Evolutionary conservation across 2,329 filamentous ascomycete species (phyloP), one percentile per base, ranked within the genome.

Genomic region (Colletotrichum euphorbiae): DNA sequence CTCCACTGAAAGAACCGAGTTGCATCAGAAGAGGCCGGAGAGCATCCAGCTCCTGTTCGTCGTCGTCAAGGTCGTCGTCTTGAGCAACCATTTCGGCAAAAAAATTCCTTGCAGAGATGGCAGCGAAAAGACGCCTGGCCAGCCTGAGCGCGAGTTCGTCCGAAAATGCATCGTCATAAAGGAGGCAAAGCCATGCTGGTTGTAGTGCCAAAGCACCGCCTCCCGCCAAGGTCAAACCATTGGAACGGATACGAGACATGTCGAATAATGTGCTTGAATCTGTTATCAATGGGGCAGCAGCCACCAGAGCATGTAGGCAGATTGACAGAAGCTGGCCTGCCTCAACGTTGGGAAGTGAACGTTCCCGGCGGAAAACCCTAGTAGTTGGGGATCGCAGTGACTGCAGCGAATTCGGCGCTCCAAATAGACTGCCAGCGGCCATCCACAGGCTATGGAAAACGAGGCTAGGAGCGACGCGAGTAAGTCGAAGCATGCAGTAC

Each of bases 361-460:
- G 74, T 21, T 76, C 75, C 33, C 72, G 79, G 4, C 77, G 77
- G 28, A 80, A 80, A 4, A 80, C 73, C 63, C 77, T 80, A 19
- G 75, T 74, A 3, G 77, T 78, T 0, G 81, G 76, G 17, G 81
- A 80, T 8, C 77, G 78, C 50, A 80, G 74, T 9, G 79, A 76
- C 64, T 81, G 81, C 1, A 86, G 72, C 6, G 79, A 71, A 62
- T 80, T 79, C 1, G 88, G 86, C 2, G 86, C 83, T n/a, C 81
- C 78, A 71, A 90, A 91, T 4, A 91, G 78, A 52, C 82, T 82
- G 7, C 83, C 84, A 1, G 88, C 82, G 6, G 87, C 87, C 70
- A 87, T 80, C 90, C 90, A 92, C 5, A 91, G 80, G 72, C 87
- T 89, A 73, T 90, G 86, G 58, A 90, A 85, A 2, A 91, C 87